A percentile compares a stretch with the other conserved stretches of the same genome.
These are phyloP conservation scores for Penicillium sp. DNA, from an alignment of 2,329 filamentous ascomycete genomes.

Conservation along the genomic window DNA sequence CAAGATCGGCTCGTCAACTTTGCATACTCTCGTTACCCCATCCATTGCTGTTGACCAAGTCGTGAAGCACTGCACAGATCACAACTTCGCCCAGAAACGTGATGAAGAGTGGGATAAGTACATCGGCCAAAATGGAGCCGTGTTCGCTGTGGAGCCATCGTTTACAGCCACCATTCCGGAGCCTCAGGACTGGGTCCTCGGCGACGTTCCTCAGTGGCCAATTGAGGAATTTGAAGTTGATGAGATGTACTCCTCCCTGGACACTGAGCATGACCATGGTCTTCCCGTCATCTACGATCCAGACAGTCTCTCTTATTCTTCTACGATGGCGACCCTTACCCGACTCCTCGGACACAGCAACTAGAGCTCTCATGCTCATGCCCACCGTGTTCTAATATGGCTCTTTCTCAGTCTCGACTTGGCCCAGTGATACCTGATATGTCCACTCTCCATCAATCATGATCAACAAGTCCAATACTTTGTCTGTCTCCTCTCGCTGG, in stretches of 20 bases:
- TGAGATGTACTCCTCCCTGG: slow-evolving; percentile 43
- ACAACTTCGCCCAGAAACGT: background rate
- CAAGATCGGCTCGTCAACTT: background rate
- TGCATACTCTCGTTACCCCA: background rate
- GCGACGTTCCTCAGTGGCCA: background rate
- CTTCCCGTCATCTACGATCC: background rate
- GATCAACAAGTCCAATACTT: background rate
- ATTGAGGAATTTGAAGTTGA: slow-evolving; percentile 15
- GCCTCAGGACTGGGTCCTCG: background rate
- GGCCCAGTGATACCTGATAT: background rate
- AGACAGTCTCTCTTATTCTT: background rate
- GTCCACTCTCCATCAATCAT: background rate
- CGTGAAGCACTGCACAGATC: background rate
- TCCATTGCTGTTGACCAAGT: background rate
- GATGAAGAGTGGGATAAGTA: background rate
- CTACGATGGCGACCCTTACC: background rate
- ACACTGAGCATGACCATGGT: background rate
- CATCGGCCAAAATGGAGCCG: background rate
- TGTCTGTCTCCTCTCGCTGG: no score
- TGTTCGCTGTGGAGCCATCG: background rate
- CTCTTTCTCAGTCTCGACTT: background rate
- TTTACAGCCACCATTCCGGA: background rate
- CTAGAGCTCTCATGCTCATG: background rate
- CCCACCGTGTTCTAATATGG: background rate
- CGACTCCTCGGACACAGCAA: background rate